A percentile compares a stretch with the other conserved stretches of the same genome.
phyloP scores from a whole-genome alignment of 108 stramenopile genomes.

The Cyclotella distinguenda region DNA sequence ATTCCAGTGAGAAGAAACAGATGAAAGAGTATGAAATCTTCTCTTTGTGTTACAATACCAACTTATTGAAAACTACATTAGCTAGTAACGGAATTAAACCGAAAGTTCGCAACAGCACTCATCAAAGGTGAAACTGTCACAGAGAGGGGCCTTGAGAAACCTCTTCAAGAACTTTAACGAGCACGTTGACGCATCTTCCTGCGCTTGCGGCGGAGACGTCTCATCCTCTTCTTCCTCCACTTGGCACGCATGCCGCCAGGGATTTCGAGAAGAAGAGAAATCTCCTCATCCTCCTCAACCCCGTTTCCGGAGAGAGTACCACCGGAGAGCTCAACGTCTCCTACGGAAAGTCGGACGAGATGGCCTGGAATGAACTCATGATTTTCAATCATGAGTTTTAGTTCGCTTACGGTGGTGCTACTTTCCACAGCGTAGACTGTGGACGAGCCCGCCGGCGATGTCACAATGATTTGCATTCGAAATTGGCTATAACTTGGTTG shows the following conservation, averaged over 20 bases:
- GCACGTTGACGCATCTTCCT: conserved; percentile 96
- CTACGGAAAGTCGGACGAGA: conserved; percentile 76
- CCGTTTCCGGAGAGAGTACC: conserved; percentile 83
- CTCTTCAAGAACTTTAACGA: conserved; percentile 76
- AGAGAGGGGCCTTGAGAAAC: too few species aligned
- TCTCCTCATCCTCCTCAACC: conserved; percentile 78
- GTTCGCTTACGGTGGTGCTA: conserved; percentile 75
- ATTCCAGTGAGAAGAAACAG: too few species aligned
- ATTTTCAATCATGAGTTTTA: conserved; percentile 90
- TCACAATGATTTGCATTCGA: conserved; percentile 79
- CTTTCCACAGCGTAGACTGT: conserved; percentile 83
- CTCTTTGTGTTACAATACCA: too few species aligned
- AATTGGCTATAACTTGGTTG: conserved; percentile 57
- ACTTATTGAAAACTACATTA: too few species aligned
- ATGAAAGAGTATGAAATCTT: too few species aligned
- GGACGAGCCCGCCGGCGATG: conserved; percentile 46
- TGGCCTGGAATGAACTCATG: conserved; percentile 78
- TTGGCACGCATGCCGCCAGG: conserved; percentile 86
- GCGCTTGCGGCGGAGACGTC: conserved; percentile 91
- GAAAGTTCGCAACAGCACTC: too few species aligned
- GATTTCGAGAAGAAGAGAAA: conserved; percentile 72
- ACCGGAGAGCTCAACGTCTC: conserved; percentile 62
- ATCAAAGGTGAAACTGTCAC: too few species aligned
- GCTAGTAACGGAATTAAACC: too few species aligned
- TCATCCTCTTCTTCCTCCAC: conserved; percentile 94